These are phyloP conservation scores for Lablab purpureus DNA, from an alignment of 306 rosid species.

Conservation along the genomic window DNA sequence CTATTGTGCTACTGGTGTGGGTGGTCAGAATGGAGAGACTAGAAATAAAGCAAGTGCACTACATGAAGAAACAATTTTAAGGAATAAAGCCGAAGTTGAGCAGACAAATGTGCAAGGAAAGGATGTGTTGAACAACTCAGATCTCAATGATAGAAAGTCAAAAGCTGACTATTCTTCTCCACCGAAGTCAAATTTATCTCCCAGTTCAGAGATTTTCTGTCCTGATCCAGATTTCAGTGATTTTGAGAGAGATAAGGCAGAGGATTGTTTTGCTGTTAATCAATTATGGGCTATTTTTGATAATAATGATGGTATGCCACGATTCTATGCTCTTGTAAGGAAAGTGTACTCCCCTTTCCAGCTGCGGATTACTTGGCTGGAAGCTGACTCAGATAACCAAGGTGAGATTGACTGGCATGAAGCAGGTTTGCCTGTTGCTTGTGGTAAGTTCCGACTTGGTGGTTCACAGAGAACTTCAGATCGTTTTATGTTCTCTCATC, in stretches of 20 bases:
- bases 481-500: slow-evolving; percentile 75
- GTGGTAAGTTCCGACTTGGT: slow-evolving; percentile 72
- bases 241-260: slow-evolving; percentile 67
- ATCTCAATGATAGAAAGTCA: slow-evolving; percentile 42
- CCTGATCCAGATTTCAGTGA: slow-evolving; percentile 82
- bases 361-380: slow-evolving; percentile 80
- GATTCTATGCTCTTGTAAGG: slow-evolving; percentile 78
- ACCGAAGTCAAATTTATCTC: slow-evolving; percentile 38
- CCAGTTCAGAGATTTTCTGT: slow-evolving; percentile 39
- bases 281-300: slow-evolving; percentile 89
- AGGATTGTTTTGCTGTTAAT: slow-evolving; percentile 57
- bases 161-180: slow-evolving; percentile 39
- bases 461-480: slow-evolving; percentile 42
- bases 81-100: slow-evolving; percentile 45
- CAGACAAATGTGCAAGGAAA: slow-evolving; percentile 41
- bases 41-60: slow-evolving; percentile 33
- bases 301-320: slow-evolving; percentile 73
- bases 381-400: slow-evolving; percentile 60
- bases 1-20: slow-evolving; percentile 18
- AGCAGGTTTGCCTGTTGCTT: slow-evolving; percentile 70
- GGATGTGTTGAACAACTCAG: slow-evolving; percentile 50
- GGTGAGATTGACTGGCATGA: slow-evolving; percentile 65
- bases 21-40: slow-evolving; percentile 33
- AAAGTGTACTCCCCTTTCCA: slow-evolving; percentile 71
- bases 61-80: slow-evolving; percentile 45